Evolutionary conservation across 208 protist species (phyloP).

Genomic region (Naegleria fowleri): DNA sequence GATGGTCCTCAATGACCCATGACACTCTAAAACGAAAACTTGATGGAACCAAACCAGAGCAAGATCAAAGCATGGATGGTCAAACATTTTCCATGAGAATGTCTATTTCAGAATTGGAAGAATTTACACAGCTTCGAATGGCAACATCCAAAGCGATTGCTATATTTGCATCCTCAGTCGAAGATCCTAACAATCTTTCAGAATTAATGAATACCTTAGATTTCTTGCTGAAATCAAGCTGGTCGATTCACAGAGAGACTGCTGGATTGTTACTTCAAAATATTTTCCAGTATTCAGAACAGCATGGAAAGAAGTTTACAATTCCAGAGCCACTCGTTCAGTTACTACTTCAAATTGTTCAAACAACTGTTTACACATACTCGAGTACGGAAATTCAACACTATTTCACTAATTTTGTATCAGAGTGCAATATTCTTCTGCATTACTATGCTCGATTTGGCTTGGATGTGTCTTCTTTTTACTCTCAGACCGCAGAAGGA

Average conservation of each 20-base stretch:
- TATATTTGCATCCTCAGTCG: not conserved
- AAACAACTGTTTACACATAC: not conserved
- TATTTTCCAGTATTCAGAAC: not conserved
- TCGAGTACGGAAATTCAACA: not conserved
- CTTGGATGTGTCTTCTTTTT: not conserved
- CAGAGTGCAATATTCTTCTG: not conserved
- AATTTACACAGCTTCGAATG: not conserved
- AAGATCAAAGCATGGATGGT: not conserved
- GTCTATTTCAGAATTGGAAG: not conserved
- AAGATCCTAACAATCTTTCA: not conserved
- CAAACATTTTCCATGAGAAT: slow-evolving; percentile 6
- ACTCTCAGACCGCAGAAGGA: not conserved
- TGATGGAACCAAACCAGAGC: not conserved
- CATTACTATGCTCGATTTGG: not conserved
- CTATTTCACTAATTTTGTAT: not conserved
- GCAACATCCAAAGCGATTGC: not conserved
- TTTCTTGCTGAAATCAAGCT: not conserved
- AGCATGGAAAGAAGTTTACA: not conserved
- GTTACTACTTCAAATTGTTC: not conserved
- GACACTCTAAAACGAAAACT: not conserved
- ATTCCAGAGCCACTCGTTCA: not conserved
- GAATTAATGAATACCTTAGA: not conserved
- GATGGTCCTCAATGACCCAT: not conserved
- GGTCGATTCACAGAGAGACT: not conserved
- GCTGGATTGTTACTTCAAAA: not conserved